Base-by-base conservation (phyloP, 2,329 filamentous ascomycete species). In the Ophiocordyceps camponoti-floridani region DNA sequence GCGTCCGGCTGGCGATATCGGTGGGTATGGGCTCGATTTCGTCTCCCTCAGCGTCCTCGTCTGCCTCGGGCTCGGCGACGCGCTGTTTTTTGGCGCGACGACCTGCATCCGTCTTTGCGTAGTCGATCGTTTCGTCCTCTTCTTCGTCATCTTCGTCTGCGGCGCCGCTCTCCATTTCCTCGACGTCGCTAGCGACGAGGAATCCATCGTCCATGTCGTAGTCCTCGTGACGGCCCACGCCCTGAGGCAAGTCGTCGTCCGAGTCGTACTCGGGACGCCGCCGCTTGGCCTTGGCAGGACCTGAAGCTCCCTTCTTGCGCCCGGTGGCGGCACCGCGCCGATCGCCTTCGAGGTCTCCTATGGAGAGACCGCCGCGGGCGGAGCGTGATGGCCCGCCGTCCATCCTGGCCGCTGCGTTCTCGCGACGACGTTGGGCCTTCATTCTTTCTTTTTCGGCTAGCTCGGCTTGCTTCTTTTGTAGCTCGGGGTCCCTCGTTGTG, bases 141-240 rank as follows among this genome's bases (percentile, higher is more conserved):
- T 77, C 75, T 1, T 82, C 72, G 37, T 77, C 75, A 1, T 82
- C 78, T 18, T 79, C 78, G 0, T 79, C 78, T 0, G 80, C 73
- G 5, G 72, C 74, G 1, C 71, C 76, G 3, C 68, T 75, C 30
- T 72, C 75, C 47, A 68, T 63, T 38, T 74, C 75, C 40, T 87
- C 84, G 47, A 85, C 82, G 51, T 86, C 83, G 53, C 80, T 86
- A 4, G 69, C 70, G 4, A 81, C 84, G 46, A 89, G 73, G 57
- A 89, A 89, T 46, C 81, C 84, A 54, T 89, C 84, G 31, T 82
- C 82, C 56, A 81, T 72, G 49, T 88, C 83, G 56, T 89, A 89
- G 50, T 85, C 81, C 51, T 88, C 81, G 47, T 80, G 72, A 44
- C 75, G 73, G 30, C 71, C 70, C 41, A 66, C 67, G 30, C 76